Conservation (phyloP, 176 grass and related monocot genomes). For the Tillandsia fasciculata region DNA sequence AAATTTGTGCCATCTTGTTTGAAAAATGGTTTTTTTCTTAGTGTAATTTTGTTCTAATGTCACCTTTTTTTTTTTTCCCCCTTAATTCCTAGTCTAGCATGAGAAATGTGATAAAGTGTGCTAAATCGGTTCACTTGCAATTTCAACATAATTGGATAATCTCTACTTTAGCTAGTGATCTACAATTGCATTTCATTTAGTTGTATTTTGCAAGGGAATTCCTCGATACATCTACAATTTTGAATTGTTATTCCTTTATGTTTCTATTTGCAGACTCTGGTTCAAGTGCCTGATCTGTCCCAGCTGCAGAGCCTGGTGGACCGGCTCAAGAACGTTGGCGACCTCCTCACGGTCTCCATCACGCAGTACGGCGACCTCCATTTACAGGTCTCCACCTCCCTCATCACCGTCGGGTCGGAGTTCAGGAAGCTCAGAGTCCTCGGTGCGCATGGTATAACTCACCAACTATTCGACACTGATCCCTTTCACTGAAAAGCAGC, state of each 20-base stretch:
- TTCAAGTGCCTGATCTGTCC: slow-evolving; percentile 72
- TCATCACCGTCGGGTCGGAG: slow-evolving; percentile 73
- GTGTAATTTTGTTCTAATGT: background rate
- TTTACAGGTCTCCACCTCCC: slow-evolving; percentile 78
- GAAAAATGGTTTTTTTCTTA: background rate
- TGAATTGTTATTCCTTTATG: background rate
- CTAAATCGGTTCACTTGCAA: background rate
- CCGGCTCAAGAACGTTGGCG: slow-evolving; percentile 74
- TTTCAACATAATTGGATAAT: too few relatives aligned
- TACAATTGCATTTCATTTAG: background rate
- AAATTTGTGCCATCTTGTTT: background rate
- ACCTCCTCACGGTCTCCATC: slow-evolving; percentile 64
- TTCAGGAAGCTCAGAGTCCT: slow-evolving; percentile 74
- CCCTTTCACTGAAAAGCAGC: background rate
- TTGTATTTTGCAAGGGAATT: background rate
- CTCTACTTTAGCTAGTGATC: background rate
- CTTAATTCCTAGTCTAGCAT: background rate
- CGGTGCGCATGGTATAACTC: slow-evolving; percentile 43
- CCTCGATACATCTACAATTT: background rate
- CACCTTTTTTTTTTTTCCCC: background rate
- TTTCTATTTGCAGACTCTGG: slow-evolving; percentile 67
- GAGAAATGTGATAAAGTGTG: background rate
- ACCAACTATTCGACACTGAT: background rate
- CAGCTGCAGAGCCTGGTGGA: slow-evolving; percentile 87
- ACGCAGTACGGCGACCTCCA: slow-evolving; percentile 81